A percentile compares a stretch with the other conserved stretches of the same genome.
These are phyloP conservation scores for Aphanomyces astaci DNA, from an alignment of 352 stramenopile genomes.

Conservation along the genomic window DNA sequence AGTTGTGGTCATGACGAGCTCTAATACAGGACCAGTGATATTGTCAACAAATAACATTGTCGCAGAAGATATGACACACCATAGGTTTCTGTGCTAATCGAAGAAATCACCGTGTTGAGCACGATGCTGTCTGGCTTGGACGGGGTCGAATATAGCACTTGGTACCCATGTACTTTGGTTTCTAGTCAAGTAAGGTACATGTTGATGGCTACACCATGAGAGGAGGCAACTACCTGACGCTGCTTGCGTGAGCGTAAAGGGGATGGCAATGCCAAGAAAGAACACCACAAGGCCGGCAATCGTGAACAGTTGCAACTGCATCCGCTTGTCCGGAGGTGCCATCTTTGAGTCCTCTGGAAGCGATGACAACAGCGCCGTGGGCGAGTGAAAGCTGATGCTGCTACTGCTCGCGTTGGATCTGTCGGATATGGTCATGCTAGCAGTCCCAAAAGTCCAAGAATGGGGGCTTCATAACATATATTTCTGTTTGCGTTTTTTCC, in stretches of 20 bases:
- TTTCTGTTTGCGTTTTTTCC: too few species aligned
- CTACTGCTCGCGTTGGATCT: not conserved
- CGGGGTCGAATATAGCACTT: not conserved
- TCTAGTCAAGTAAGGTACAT: too few species aligned
- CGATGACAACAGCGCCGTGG: not conserved
- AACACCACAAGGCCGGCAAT: conserved; percentile 2
- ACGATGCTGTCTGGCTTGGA: not conserved
- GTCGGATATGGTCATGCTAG: not conserved
- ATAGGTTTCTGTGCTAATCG: not conserved
- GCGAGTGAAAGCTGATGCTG: not conserved
- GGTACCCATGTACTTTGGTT: not conserved
- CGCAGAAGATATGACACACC: too few species aligned
- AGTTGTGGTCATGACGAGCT: conserved; percentile 7
- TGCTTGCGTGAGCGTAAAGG: not conserved
- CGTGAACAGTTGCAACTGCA: not conserved
- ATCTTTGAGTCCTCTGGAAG: not conserved
- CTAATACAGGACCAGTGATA: too few species aligned
- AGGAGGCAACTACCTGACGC: not conserved
- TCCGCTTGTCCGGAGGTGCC: not conserved
- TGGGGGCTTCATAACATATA: too few species aligned
- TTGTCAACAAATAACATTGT: too few species aligned
- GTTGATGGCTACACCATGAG: too few species aligned
- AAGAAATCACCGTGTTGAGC: not conserved
- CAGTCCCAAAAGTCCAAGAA: not conserved
- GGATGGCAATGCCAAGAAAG: conserved; percentile 7